Conservation (phyloP, 2,329 filamentous ascomycete species). For the Pyrenophora teres region DNA sequence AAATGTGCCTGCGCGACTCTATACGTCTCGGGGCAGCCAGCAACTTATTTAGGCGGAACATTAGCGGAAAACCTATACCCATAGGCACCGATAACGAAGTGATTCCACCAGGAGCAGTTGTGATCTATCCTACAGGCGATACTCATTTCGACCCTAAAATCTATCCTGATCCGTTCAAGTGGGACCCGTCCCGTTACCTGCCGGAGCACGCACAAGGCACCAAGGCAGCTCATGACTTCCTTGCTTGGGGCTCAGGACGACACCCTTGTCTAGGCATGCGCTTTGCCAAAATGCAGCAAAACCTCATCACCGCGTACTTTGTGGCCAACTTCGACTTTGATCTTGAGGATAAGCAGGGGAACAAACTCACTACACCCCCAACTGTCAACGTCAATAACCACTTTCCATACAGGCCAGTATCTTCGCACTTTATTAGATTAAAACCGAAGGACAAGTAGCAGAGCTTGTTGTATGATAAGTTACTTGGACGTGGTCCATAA, state of each 20-base stretch:
- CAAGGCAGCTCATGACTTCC: slow-evolving; percentile 35
- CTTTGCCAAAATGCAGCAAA: slow-evolving; percentile 61
- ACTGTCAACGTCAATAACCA: slow-evolving; percentile 44
- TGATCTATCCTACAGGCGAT: slow-evolving; percentile 53
- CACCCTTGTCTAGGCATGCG: slow-evolving; percentile 53
- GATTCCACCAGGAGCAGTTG: slow-evolving; percentile 57
- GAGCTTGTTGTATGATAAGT: too few relatives aligned
- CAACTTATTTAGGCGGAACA: slow-evolving; percentile 58
- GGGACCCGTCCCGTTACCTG: slow-evolving; percentile 58
- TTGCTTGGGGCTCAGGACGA: slow-evolving; percentile 48
- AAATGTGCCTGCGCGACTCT: slow-evolving; percentile 58
- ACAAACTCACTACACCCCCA: slow-evolving; percentile 35
- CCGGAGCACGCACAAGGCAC: slow-evolving; percentile 57
- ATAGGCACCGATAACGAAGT: slow-evolving; percentile 54
- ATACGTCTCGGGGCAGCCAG: slow-evolving; percentile 59
- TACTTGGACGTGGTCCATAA: too few relatives aligned
- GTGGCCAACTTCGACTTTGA: slow-evolving; percentile 56
- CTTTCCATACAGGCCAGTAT: slow-evolving; percentile 50
- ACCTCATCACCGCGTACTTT: slow-evolving; percentile 57
- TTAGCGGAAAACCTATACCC: slow-evolving; percentile 51
- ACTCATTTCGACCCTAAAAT: slow-evolving; percentile 55
- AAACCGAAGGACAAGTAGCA: slow-evolving; percentile 34
- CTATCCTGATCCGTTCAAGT: slow-evolving; percentile 55
- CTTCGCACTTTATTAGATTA: slow-evolving; percentile 47
- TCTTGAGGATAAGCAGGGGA: slow-evolving; percentile 50